Base-by-base conservation (phyloP, 495 filamentous ascomycete genomes). In the Podospora pseudopauciseta region DNA sequence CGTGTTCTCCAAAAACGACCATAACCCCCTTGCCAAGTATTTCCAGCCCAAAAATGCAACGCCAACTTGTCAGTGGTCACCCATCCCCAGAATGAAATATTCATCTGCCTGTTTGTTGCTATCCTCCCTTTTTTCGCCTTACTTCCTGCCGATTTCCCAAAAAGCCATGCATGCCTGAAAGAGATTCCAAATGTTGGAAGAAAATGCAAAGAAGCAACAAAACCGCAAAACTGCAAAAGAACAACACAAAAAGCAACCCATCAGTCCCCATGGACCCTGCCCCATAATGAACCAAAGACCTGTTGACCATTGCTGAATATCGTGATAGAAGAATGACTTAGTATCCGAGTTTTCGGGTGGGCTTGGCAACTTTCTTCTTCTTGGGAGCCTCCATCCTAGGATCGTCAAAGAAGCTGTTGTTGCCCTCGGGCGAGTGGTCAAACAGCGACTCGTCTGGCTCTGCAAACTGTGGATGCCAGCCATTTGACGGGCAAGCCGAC, bases 371-470 rank as follows among this genome's bases (percentile, higher is more conserved):
- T 64, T 58, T 68, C 64, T 65, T 75, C 63, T 66, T 74, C 58
- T 61, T 69, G 13, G 57, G 20, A 23, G 44, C 23, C 18, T 74
- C 70, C 30, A 62, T 64, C 32, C 62, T 69, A 1, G 67, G 67
- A 32, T 56, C 57, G 44, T 58, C 75, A 67, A 80, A 80, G 34
- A 77, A 76, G 39, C 70, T 76, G 28, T 71, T 74, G 65, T 78
- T 76, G 11, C 79, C 79, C 26, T 74, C 72, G 3, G 68, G 67
- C 3, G 66, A 70, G 55, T 49, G 26, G 62, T 81, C 80, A 28
- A 81, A 63, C 65, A 67, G 74, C 16, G 62, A 70, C 18, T 67
- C 67, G 5, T 79, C 69, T 34, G 68, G 63, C 18, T 69, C 30
- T 5, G 34, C 58, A 28, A 75, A 80, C 16, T 64, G 44, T 28